Percentiles rank a stretch among this genome's conserved stretches.
Conservation (phyloP, 352 stramenopile genomes). For the Globisporangium spinosum region DNA sequence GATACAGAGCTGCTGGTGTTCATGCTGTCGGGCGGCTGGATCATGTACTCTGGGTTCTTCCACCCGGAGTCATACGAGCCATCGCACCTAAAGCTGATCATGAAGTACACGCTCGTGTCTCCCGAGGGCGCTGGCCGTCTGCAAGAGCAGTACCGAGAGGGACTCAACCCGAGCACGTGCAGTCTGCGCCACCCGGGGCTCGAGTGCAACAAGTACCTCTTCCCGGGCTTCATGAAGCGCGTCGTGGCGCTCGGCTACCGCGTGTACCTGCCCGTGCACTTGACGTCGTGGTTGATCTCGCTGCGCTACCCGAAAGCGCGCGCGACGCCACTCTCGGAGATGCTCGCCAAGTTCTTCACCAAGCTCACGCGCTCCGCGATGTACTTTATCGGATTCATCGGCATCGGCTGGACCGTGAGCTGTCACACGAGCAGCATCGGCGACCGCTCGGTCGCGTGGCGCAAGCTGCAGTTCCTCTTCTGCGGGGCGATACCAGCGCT, state of each 20-base stretch:
- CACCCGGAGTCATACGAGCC: slow-evolving; percentile 54
- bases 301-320: slow-evolving; percentile 41
- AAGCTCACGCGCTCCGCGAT: slow-evolving; percentile 46
- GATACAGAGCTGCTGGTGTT: slow-evolving; percentile 47
- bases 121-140: slow-evolving; percentile 28
- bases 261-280: slow-evolving; percentile 56
- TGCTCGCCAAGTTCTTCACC: slow-evolving; percentile 26
- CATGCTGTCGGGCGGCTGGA: slow-evolving; percentile 50
- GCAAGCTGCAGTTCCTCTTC: slow-evolving; percentile 53
- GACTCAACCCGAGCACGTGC: slow-evolving; percentile 49
- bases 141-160: slow-evolving; percentile 37
- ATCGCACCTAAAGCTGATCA: slow-evolving; percentile 53
- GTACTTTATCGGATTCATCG: slow-evolving; percentile 54
- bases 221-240: slow-evolving; percentile 34
- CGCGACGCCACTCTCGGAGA: slow-evolving; percentile 25
- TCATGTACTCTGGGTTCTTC: slow-evolving; percentile 59
- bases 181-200: slow-evolving; percentile 37
- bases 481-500: slow-evolving; percentile 42
- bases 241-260: slow-evolving; percentile 36
- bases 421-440: slow-evolving; percentile 41
- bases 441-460: slow-evolving; percentile 35
- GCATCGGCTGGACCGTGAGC: slow-evolving; percentile 43
- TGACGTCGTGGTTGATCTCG: slow-evolving; percentile 45
- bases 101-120: slow-evolving; percentile 52
- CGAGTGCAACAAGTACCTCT: slow-evolving; percentile 39